Evolutionary conservation across 345 rosid genomes (phyloP).

Genomic region (Psidium friedrichsthalianum): DNA sequence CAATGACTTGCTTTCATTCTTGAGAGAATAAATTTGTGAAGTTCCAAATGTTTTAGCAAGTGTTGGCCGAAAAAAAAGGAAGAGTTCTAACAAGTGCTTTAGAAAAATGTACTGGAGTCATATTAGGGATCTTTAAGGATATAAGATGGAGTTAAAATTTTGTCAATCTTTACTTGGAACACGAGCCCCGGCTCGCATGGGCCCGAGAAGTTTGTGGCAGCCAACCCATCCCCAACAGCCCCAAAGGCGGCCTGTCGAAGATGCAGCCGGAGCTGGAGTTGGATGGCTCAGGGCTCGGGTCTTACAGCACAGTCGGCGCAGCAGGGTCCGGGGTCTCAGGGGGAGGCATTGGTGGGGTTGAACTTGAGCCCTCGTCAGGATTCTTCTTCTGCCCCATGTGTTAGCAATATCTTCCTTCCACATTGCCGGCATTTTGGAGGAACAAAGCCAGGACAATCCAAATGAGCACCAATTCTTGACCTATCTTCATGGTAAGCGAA

Average conservation of each 20-base stretch:
- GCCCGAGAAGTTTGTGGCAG: constrained; percentile 81
- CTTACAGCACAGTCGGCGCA: constrained; percentile 40
- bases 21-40: background rate
- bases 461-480: constrained; percentile 7
- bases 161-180: constrained; percentile 39
- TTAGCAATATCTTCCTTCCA: constrained; percentile 44
- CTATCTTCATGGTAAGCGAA: constrained; percentile 8
- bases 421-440: constrained; percentile 25
- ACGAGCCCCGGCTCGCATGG: constrained; percentile 80
- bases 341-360: constrained; percentile 10
- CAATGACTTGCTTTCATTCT: background rate
- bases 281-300: constrained; percentile 40
- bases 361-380: background rate
- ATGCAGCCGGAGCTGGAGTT: constrained; percentile 18
- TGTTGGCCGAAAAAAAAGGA: background rate
- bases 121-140: background rate
- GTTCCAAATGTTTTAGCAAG: background rate
- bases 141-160: background rate
- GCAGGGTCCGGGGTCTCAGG: constrained; percentile 1
- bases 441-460: constrained; percentile 6
- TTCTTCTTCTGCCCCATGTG: constrained; percentile 41
- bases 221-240: constrained; percentile 70
- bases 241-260: constrained; percentile 62
- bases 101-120: background rate
- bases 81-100: background rate